phyloP scores from a whole-genome alignment of 768 basidiomycete species.

The Pleurotus cornucopiae region DNA sequence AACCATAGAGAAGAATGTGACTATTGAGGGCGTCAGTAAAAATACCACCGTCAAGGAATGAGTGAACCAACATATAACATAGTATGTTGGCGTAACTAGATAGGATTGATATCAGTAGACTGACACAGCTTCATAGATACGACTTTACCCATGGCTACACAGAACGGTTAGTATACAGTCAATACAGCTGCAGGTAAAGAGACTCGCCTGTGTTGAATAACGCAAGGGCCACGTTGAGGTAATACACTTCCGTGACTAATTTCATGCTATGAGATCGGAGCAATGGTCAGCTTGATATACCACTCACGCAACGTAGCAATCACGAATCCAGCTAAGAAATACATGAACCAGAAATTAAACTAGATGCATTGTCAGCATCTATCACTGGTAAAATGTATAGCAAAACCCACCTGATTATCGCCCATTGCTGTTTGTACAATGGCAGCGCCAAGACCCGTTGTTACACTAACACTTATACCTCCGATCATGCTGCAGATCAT shows the following conservation, averaged over 20 bases:
- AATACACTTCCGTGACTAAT: conserved; percentile 87
- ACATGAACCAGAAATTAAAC: conserved; percentile 92
- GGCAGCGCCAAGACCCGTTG: conserved; percentile 87
- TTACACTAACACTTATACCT: conserved; percentile 90
- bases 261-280: conserved; percentile 11
- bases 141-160: conserved; percentile 58
- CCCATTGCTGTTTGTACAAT: conserved; percentile 79
- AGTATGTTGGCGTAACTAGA: conserved; percentile 82
- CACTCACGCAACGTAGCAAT: conserved; percentile 71
- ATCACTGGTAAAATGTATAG: neutral
- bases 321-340: conserved; percentile 83
- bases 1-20: conserved; percentile 82
- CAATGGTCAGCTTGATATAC: conserved; percentile 2
- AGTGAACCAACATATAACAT: conserved; percentile 60
- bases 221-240: conserved; percentile 92
- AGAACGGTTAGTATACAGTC: conserved; percentile 11
- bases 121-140: neutral
- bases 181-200: neutral
- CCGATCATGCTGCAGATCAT: conserved; percentile 95
- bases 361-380: conserved; percentile 23
- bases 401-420: conserved; percentile 63
- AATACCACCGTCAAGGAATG: neutral
- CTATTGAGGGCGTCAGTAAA: conserved; percentile 25
- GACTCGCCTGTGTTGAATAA: conserved; percentile 84
- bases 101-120: neutral